A percentile compares a stretch with the other conserved stretches of the same genome.
Evolutionary conservation across 257 asterid genomes (phyloP).

Genomic region (Euphrasia confusa): DNA sequence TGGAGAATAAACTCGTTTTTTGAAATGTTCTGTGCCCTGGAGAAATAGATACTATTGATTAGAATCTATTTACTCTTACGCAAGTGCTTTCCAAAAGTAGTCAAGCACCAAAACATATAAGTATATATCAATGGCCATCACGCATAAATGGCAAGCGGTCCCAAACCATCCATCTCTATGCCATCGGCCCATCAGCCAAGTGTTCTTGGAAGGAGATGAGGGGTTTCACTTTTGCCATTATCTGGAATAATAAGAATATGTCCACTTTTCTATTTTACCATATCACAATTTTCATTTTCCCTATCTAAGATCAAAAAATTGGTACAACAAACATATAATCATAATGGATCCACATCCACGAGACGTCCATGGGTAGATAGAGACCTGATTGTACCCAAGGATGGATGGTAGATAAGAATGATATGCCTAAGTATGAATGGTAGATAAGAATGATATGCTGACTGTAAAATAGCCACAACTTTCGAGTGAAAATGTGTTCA

Average conservation of each 20-base stretch:
- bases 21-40: too few relatives aligned
- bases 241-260: conserved; percentile 1
- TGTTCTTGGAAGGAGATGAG: too few relatives aligned
- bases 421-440: too few relatives aligned
- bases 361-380: conserved; percentile 22
- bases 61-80: too few relatives aligned
- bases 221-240: neutral
- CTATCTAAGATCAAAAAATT: neutral
- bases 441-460: too few relatives aligned
- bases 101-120: neutral
- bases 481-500: neutral
- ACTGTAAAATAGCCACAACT: neutral
- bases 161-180: neutral
- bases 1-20: too few relatives aligned
- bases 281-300: neutral
- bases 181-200: neutral
- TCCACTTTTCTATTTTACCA: neutral
- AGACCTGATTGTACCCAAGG: conserved; percentile 31
- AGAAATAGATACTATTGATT: too few relatives aligned
- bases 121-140: neutral
- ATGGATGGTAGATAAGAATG: neutral
- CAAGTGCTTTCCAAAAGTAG: neutral
- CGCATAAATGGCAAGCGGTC: neutral
- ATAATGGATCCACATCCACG: conserved; percentile 5
- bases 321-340: too few relatives aligned